Percentiles rank a stretch among this genome's conserved stretches.
phyloP scores from a whole-genome alignment of 2,329 filamentous ascomycete genomes.

The Hirsutella thompsonii region DNA sequence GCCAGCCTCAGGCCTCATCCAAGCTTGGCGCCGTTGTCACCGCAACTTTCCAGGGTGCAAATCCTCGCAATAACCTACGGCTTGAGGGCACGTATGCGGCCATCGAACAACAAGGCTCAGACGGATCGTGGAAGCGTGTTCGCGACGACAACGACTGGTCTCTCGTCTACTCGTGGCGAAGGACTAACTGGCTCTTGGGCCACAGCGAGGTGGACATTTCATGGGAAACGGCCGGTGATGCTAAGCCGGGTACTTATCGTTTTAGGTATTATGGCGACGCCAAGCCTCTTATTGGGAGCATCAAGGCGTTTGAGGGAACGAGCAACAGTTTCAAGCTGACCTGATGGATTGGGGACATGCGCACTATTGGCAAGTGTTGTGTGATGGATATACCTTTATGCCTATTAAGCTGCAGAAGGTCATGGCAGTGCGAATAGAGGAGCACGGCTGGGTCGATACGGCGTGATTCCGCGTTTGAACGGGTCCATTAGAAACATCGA shows the following conservation, averaged over 20 bases:
- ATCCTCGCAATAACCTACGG: slow-evolving; percentile 77
- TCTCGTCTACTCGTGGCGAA: slow-evolving; percentile 67
- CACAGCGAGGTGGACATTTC: slow-evolving; percentile 66
- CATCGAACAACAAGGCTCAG: slow-evolving; percentile 48
- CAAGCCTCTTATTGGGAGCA: slow-evolving; percentile 41
- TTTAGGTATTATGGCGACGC: slow-evolving; percentile 76
- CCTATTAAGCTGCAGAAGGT: too few relatives aligned
- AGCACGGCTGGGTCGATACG: too few relatives aligned
- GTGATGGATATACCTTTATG: too few relatives aligned
- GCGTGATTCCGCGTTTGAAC: too few relatives aligned
- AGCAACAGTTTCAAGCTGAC: slow-evolving; percentile 9
- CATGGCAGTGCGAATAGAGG: too few relatives aligned
- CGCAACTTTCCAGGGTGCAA: slow-evolving; percentile 70
- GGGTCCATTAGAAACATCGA: too few relatives aligned
- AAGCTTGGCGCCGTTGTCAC: slow-evolving; percentile 46
- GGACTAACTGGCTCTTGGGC: slow-evolving; percentile 55
- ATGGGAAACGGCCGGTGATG: slow-evolving; percentile 51
- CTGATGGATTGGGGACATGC: neutral
- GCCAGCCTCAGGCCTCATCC: slow-evolving; percentile 41
- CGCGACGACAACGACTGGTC: slow-evolving; percentile 73
- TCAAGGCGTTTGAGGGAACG: slow-evolving; percentile 10
- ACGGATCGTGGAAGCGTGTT: slow-evolving; percentile 47
- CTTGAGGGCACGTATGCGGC: slow-evolving; percentile 67
- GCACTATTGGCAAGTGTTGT: too few relatives aligned
- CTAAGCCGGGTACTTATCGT: slow-evolving; percentile 56